Percentiles rank a stretch among this genome's conserved stretches.
Evolutionary conservation across 2,329 filamentous ascomycete genomes (phyloP).

Genomic region (Orbilia blumenaviensis): DNA sequence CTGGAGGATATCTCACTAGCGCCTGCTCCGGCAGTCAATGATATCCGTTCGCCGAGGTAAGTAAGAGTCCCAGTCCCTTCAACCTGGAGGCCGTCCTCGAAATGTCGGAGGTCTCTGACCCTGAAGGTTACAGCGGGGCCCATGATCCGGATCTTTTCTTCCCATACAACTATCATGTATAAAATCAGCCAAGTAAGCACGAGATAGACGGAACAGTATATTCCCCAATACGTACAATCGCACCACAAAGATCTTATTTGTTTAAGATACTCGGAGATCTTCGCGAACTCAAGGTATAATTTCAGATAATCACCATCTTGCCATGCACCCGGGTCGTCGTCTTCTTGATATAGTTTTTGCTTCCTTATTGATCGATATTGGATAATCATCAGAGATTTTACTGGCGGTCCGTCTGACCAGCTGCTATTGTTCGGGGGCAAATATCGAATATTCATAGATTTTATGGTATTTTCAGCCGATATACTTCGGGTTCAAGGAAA

Average conservation of each 20-base stretch:
- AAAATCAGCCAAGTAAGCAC: neutral
- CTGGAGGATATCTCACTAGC: neutral
- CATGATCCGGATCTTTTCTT: conserved; percentile 44
- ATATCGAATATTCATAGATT: conserved; percentile 48
- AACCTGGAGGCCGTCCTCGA: conserved; percentile 25
- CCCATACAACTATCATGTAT: conserved; percentile 34
- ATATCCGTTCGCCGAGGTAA: conserved; percentile 42
- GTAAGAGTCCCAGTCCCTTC: conserved; percentile 43
- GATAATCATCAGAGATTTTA: conserved; percentile 48
- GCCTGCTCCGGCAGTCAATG: conserved; percentile 28
- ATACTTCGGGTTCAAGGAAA: neutral
- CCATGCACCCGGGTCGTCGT: conserved; percentile 22
- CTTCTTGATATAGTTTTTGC: conserved; percentile 38
- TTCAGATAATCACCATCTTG: conserved; percentile 50
- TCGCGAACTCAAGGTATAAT: conserved; percentile 39
- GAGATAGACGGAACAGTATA: neutral
- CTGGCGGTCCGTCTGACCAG: conserved; percentile 25
- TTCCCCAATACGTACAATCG: conserved; percentile 30
- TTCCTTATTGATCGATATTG: conserved; percentile 51
- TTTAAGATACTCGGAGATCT: conserved; percentile 41
- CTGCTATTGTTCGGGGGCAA: conserved; percentile 44
- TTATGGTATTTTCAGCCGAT: conserved; percentile 40
- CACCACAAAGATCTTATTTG: conserved; percentile 34
- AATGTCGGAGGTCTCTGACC: conserved; percentile 46
- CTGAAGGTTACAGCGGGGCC: conserved; percentile 43